These are phyloP conservation scores for Sporothrix pallida DNA, from an alignment of 2,329 filamentous ascomycete genomes.

Conservation along the genomic window DNA sequence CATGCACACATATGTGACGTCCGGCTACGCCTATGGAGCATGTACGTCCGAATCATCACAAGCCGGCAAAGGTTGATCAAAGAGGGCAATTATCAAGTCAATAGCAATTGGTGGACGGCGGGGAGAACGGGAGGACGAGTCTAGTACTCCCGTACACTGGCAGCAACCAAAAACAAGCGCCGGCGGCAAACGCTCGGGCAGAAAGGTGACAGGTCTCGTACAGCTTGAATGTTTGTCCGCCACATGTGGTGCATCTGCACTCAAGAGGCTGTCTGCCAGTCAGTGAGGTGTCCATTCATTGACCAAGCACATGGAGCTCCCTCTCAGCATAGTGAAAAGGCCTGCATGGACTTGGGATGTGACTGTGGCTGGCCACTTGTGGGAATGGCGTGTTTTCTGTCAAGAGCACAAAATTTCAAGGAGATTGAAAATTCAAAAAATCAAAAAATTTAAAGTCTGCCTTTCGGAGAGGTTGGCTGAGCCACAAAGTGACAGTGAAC, in stretches of 20 bases:
- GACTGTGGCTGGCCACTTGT: background rate
- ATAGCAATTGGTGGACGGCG: background rate
- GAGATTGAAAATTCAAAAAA: background rate
- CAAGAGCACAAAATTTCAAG: background rate
- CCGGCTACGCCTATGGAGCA: background rate
- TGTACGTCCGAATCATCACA: constrained; percentile 9
- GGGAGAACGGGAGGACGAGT: background rate
- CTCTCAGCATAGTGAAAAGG: background rate
- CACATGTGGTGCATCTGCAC: background rate
- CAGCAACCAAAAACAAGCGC: background rate
- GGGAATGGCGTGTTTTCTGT: constrained; percentile 14
- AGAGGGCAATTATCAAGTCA: too few species aligned
- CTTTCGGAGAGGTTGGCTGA: background rate
- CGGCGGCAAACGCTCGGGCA: constrained; percentile 11
- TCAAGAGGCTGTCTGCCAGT: background rate
- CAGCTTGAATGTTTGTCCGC: background rate
- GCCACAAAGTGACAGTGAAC: constrained; percentile 1
- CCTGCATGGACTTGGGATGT: background rate
- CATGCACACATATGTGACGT: background rate
- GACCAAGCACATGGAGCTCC: background rate
- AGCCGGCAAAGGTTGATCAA: background rate
- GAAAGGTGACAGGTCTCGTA: constrained; percentile 13
- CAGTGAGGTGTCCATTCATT: constrained; percentile 8
- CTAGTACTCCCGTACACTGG: too few species aligned
- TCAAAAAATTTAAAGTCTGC: background rate